Base-by-base conservation (phyloP, 2,329 filamentous ascomycete species). In the Calonectria multiphialidica region DNA sequence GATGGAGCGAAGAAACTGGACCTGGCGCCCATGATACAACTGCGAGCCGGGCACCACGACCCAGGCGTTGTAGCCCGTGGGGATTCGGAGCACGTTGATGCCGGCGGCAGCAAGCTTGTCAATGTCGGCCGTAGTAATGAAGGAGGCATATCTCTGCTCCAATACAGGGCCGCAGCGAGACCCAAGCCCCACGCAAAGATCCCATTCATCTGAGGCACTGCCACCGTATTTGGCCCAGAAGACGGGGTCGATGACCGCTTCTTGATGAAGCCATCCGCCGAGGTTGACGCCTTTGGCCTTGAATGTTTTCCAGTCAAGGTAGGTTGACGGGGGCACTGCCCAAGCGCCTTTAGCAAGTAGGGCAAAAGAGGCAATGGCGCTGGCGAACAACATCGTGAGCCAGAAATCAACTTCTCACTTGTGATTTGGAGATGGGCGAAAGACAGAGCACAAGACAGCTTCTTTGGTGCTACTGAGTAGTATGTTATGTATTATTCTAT, bases 1-100 rank as follows among this genome's bases (percentile, higher is more conserved):
- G 16, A 73, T 57, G 18, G 30, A 37, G 33, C 42, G 53, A 1
- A 73, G 64, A 37, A 47, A 57, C 13, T 47, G 25, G 12, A 23
- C 30, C 45, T 73, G 71, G 16, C 61, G 67, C 2, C 71, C 68
- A 21, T 33, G 30, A 40, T 73, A 73, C 7, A 73, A 45, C 13
- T 53, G 5, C 4, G 71, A 73, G 5, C 71, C 71, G 6, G 71
- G 71, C 10, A 73, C 71, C 3, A 67, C 33, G 49, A 73, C 68
- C 71, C 71, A 70, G n/a, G 71, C 71, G 30, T 57, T 57, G 37
- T 72, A 72, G 4, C 45, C 45, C 0, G 71, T 72, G 12, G 71
- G 50, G 35, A 72, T 67, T n/a, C 71, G 66, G 9, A 72, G 42
- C 2, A 53, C 30, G 25, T 72, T 70, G 61, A 72, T 49, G 12